A percentile compares a stretch with the other conserved stretches of the same genome.
Evolutionary conservation across 208 protist species (phyloP).

Genomic region (Leishmania turanica): DNA sequence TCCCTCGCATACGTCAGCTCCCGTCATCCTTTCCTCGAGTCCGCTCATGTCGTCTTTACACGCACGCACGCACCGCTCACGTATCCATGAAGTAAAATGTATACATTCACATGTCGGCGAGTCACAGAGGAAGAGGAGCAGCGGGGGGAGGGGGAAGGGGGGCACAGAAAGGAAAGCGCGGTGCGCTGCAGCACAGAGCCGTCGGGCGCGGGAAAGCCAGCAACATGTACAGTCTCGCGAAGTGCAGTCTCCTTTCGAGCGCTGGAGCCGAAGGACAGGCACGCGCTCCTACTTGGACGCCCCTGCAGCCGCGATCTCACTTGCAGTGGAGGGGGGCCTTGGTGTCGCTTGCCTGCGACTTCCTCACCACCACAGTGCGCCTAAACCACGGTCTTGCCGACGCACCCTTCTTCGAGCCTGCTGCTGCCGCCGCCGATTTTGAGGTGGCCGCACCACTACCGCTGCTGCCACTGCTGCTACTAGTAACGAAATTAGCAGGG

Average conservation of each 20-base stretch:
- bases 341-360: not conserved
- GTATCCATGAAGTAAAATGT: not conserved
- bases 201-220: too few relatives aligned
- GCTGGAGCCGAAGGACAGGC: not conserved
- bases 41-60: not conserved
- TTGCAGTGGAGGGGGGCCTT: not conserved
- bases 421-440: not conserved
- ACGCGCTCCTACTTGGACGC: not conserved
- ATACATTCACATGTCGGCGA: not conserved
- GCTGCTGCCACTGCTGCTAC: not conserved
- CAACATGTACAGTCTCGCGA: not conserved
- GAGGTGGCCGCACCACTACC: not conserved
- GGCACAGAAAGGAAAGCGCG: not conserved
- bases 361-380: not conserved
- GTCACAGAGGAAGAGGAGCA: not conserved
- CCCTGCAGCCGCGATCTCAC: not conserved
- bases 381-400: constrained; percentile 21
- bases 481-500: constrained; percentile 31
- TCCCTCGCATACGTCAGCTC: not conserved
- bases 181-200: not conserved
- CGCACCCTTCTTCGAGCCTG: constrained; percentile 4
- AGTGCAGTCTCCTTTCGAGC: not conserved
- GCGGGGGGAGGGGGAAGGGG: not conserved
- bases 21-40: not conserved
- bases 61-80: too few relatives aligned